phyloP scores from a whole-genome alignment of 306 rosid genomes.

The Hippophae gyantsensis region DNA sequence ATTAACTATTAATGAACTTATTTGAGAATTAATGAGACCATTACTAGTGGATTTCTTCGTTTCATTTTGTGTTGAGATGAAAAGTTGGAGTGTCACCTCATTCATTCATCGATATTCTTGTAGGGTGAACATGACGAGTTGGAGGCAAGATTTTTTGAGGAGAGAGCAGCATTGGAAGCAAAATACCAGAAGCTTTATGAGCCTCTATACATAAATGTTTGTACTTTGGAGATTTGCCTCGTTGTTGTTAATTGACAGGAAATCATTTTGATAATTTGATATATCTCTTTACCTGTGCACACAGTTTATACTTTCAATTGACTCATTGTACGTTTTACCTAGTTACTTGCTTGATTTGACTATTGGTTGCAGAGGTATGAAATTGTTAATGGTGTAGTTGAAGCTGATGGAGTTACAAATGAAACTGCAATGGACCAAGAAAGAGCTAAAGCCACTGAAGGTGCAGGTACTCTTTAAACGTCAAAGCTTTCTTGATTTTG shows the following conservation, averaged over 20 bases:
- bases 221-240: neutral
- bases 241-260: neutral
- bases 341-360: constrained; percentile 9
- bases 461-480: constrained; percentile 18
- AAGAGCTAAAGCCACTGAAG: constrained; percentile 33
- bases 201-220: constrained; percentile 61
- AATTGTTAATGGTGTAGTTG: constrained; percentile 56
- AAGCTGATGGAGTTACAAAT: constrained; percentile 39
- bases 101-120: neutral
- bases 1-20: neutral
- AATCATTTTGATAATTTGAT: neutral
- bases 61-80: neutral
- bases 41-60: neutral
- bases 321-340: constrained; percentile 8
- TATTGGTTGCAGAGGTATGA: constrained; percentile 47
- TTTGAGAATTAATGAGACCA: neutral
- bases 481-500: constrained; percentile 5
- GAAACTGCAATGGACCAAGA: constrained; percentile 29
- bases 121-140: constrained; percentile 65
- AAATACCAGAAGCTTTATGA: constrained; percentile 67
- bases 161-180: constrained; percentile 78
- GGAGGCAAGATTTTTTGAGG: constrained; percentile 65
- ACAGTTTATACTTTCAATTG: neutral
- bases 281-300: constrained; percentile 2
- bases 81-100: neutral